Evolutionary conservation across 116 monocot species (phyloP).

Genomic region (Phalaenopsis hybrid): DNA sequence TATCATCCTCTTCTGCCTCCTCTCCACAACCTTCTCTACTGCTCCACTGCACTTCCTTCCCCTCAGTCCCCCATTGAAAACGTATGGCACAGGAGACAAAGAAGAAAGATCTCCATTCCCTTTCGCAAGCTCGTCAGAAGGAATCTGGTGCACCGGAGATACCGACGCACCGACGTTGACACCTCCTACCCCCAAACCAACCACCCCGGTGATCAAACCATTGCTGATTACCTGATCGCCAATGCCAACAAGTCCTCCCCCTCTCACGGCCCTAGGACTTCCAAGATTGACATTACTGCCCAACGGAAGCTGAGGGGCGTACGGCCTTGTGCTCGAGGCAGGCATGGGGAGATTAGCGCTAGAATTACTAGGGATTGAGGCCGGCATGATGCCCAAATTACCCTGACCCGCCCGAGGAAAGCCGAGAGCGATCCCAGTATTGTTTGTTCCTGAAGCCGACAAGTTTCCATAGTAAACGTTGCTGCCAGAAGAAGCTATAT

Average conservation of each 20-base stretch:
- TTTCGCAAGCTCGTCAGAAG: constrained; percentile 37
- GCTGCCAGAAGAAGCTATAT: not conserved
- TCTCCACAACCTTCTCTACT: constrained; percentile 68
- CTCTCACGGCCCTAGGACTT: not conserved
- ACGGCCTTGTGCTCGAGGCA: not conserved
- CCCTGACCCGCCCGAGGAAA: constrained; percentile 4
- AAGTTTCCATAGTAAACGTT: constrained; percentile 12
- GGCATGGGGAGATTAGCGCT: not conserved
- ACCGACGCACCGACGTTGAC: constrained; percentile 6
- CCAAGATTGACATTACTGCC: constrained; percentile 14
- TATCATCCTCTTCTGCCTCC: constrained; percentile 71
- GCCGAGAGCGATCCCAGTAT: constrained; percentile 9
- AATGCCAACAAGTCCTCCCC: constrained; percentile 10
- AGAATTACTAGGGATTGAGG: constrained; percentile 4
- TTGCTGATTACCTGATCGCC: constrained; percentile 11
- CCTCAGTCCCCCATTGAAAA: constrained; percentile 17
- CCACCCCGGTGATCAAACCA: constrained; percentile 16
- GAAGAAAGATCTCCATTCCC: constrained; percentile 25
- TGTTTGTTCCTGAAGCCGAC: constrained; percentile 4
- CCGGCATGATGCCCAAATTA: not conserved
- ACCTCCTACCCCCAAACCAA: constrained; percentile 8
- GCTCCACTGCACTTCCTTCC: constrained; percentile 19
- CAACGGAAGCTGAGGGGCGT: constrained; percentile 10
- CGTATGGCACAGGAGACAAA: constrained; percentile 22
- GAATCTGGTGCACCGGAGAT: constrained; percentile 28